These are phyloP conservation scores for Juglanconis oblonga DNA, from an alignment of 2,329 filamentous ascomycete species.

Conservation along the genomic window DNA sequence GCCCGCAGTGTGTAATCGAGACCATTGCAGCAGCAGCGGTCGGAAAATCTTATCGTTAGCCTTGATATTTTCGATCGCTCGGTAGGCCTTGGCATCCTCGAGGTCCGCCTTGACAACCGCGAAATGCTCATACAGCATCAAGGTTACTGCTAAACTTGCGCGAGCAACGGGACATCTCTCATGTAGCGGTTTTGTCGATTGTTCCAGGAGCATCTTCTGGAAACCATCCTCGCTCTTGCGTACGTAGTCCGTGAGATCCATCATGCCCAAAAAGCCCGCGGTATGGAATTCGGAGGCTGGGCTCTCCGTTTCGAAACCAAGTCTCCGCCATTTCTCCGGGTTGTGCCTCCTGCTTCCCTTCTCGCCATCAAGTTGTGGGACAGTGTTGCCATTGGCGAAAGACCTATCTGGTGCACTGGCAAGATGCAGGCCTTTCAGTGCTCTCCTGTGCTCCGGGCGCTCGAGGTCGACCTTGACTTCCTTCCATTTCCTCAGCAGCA, in stretches of 20 bases:
- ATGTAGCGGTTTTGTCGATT: conserved; percentile 67
- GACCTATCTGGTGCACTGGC: conserved; percentile 70
- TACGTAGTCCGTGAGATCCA: conserved; percentile 94
- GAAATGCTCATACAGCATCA: conserved; percentile 91
- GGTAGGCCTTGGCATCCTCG: conserved; percentile 74
- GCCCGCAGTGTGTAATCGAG: conserved; percentile 79
- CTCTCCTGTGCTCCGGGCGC: conserved; percentile 80
- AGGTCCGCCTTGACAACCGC: conserved; percentile 82
- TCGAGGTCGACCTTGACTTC: conserved; percentile 83
- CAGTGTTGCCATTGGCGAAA: conserved; percentile 38
- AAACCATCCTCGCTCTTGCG: conserved; percentile 89
- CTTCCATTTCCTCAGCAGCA: conserved; percentile 83
- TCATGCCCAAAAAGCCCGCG: conserved; percentile 89
- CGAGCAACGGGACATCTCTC: conserved; percentile 84
- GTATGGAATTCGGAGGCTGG: conserved; percentile 81
- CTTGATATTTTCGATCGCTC: conserved; percentile 69
- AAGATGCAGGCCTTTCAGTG: conserved; percentile 80
- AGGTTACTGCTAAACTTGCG: conserved; percentile 81
- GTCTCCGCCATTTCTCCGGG: conserved; percentile 85
- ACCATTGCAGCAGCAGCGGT: conserved; percentile 90
- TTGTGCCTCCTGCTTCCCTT: conserved; percentile 72
- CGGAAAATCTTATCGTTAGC: conserved; percentile 85
- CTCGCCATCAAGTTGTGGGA: conserved; percentile 31
- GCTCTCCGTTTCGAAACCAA: conserved; percentile 89
- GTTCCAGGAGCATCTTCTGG: conserved; percentile 87